Percentiles rank a stretch among this genome's conserved stretches.
These are phyloP conservation scores for Rubia yunnanensis DNA, from an alignment of 257 asterid genomes.

Conservation along the genomic window DNA sequence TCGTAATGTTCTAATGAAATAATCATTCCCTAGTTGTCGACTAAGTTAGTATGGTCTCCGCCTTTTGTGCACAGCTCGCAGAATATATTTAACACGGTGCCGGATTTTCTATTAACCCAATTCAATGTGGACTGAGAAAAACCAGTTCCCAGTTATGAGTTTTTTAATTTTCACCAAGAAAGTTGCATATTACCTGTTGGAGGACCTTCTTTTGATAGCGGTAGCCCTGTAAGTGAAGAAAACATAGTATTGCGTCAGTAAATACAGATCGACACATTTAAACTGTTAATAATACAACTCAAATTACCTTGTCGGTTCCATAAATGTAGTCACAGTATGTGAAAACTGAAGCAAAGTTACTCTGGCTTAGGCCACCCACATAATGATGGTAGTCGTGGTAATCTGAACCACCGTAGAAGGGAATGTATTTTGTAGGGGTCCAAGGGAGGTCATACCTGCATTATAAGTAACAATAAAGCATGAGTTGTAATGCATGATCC, in stretches of 20 bases:
- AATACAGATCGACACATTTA: constrained; percentile 1
- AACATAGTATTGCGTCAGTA: constrained; percentile 15
- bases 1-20: not conserved
- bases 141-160: not conserved
- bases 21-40: not conserved
- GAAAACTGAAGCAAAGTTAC: constrained; percentile 97
- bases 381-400: constrained; percentile 98
- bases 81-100: not conserved
- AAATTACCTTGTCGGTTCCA: constrained; percentile 90
- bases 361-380: constrained; percentile 94
- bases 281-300: not conserved
- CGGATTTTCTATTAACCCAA: not conserved
- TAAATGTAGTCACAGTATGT: constrained; percentile 92
- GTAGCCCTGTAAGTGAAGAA: constrained; percentile 51
- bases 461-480: constrained; percentile 3
- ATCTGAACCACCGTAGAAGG: constrained; percentile 95
- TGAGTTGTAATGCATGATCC: not conserved
- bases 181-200: constrained; percentile 49
- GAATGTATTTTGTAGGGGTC: constrained; percentile 82
- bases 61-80: not conserved
- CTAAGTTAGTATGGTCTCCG: not conserved
- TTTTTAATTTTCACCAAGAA: not conserved
- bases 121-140: not conserved
- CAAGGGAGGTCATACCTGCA: constrained; percentile 90
- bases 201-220: constrained; percentile 82